A percentile compares a stretch with the other conserved stretches of the same genome.
Conservation (phyloP, 2,329 filamentous ascomycete species). For the Berkeleyomyces rouxiae region DNA sequence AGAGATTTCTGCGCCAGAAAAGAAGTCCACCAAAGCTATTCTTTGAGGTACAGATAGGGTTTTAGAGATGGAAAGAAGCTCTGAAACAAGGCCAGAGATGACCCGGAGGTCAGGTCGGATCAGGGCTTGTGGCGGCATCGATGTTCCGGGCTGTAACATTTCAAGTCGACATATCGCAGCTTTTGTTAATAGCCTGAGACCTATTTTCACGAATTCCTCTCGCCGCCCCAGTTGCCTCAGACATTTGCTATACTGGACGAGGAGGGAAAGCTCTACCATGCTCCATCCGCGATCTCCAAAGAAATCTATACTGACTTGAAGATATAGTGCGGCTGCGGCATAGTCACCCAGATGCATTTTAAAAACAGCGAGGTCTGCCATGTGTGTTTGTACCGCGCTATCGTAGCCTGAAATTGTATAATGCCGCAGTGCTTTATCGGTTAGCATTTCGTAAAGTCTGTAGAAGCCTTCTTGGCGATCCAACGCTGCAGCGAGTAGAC, state of each 20-base stretch:
- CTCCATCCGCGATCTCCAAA: conserved; percentile 69
- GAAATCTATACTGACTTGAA: conserved; percentile 60
- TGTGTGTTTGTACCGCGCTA: conserved; percentile 59
- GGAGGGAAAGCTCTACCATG: conserved; percentile 62
- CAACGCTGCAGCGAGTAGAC: conserved; percentile 43
- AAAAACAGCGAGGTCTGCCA: conserved; percentile 73
- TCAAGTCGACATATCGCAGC: conserved; percentile 26
- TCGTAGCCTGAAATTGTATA: conserved; percentile 63
- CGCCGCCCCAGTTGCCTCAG: conserved; percentile 58
- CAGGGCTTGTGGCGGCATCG: conserved; percentile 1
- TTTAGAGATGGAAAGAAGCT: conserved; percentile 30
- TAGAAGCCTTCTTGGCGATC: conserved; percentile 48
- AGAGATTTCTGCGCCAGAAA: conserved; percentile 50
- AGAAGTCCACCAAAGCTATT: conserved; percentile 56
- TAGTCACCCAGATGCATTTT: conserved; percentile 66
- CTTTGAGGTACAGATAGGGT: conserved; percentile 40
- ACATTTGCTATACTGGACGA: conserved; percentile 73
- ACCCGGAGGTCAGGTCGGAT: conserved; percentile 20
- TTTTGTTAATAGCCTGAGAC: conserved; percentile 58
- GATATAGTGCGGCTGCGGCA: conserved; percentile 55
- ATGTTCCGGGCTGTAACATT: conserved; percentile 14
- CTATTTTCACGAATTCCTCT: conserved; percentile 63
- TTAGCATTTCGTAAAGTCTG: conserved; percentile 56
- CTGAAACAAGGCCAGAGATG: conserved; percentile 31
- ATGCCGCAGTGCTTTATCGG: conserved; percentile 67